These are phyloP conservation scores for Anthracocystis walkeri DNA, from an alignment of 1,284 basidiomycete species.

Conservation along the genomic window DNA sequence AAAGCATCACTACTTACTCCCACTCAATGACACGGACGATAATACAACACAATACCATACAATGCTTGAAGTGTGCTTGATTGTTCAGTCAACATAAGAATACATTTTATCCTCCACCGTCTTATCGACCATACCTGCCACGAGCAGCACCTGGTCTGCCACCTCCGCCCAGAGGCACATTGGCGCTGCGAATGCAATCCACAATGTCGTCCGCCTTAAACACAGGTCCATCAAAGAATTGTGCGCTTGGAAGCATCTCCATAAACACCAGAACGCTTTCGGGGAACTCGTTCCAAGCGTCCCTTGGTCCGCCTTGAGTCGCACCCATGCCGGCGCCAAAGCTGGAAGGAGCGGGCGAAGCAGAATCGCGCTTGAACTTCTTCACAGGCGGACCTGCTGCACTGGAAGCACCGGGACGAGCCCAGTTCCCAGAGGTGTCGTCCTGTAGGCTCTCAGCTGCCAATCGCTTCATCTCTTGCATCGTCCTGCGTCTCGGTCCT, in stretches of 20 bases:
- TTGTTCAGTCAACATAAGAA: not conserved
- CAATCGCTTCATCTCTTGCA: conserved; percentile 49
- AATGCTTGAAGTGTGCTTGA: not conserved
- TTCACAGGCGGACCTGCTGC: conserved; percentile 64
- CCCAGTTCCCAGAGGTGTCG: conserved; percentile 43
- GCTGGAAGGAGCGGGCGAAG: conserved; percentile 67
- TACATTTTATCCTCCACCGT: not conserved
- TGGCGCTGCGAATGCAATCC: conserved; percentile 51
- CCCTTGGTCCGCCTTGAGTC: conserved; percentile 10
- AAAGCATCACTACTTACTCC: conserved; percentile 11
- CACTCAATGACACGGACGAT: conserved; percentile 10
- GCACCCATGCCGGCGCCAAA: not conserved
- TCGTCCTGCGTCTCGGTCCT: conserved; percentile 58
- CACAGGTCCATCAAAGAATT: conserved; percentile 53
- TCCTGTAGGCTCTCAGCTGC: conserved; percentile 69
- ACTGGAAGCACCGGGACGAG: conserved; percentile 37
- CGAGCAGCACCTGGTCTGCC: conserved; percentile 11
- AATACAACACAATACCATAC: not conserved
- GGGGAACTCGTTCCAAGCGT: conserved; percentile 45
- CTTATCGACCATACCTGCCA: conserved; percentile 22
- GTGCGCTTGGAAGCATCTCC: conserved; percentile 51
- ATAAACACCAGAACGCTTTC: conserved; percentile 55
- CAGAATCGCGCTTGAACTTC: conserved; percentile 71
- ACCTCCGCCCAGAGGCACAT: conserved; percentile 31
- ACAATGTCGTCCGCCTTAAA: conserved; percentile 57